Evolutionary conservation across 768 basidiomycete genomes (phyloP), one percentile per base, ranked within the genome.

Genomic region (Hygrophoropsis aurantiaca): DNA sequence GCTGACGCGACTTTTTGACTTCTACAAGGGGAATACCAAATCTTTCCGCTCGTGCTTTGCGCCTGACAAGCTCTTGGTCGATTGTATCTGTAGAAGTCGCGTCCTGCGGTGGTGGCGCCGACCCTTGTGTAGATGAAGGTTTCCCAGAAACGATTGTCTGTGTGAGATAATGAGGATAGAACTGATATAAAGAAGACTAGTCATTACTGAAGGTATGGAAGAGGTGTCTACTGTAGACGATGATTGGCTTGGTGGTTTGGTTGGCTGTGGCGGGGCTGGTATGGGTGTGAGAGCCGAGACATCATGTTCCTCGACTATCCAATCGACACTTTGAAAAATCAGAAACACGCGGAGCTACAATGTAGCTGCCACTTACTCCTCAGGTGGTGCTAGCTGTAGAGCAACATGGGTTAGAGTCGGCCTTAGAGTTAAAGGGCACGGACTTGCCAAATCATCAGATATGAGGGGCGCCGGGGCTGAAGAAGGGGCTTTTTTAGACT

Each of bases 21-120:
- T 71, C 71, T 8, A 84, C 77, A 7, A 84, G 57, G 3, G 82
- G 77, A n/a, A 84, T 80, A 25, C 82, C 82, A 53, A 88, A 87
- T n/a, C 86, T 80, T 15, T 72, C 82, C 5, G 85, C 85, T 34
- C 86, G 80, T 35, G 73, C 69, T 58, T 69, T 79, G 44, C 81
- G 79, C 55, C 74, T 82, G 53, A 77, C 82, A 9, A 73, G 62
- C 43, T 86, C 85, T 20, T 64, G 47, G 49, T 84, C 81, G 4
- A 59, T 8, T 4, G 33, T n/a, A 18, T 45, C 13, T 15, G 51
- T 20, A 32, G 51, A 6, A 35, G 32, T 33, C 8, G 27, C 44
- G 0, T 25, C 4, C 11, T 40, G n/a, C 11, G 32, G 20, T n/a
- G 18, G 19, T 41, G 40, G 40, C 6, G 8, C 21, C 16, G 45